phyloP scores from a whole-genome alignment of 1,139 yeast species.

The Debaryomyces robertsiae region DNA sequence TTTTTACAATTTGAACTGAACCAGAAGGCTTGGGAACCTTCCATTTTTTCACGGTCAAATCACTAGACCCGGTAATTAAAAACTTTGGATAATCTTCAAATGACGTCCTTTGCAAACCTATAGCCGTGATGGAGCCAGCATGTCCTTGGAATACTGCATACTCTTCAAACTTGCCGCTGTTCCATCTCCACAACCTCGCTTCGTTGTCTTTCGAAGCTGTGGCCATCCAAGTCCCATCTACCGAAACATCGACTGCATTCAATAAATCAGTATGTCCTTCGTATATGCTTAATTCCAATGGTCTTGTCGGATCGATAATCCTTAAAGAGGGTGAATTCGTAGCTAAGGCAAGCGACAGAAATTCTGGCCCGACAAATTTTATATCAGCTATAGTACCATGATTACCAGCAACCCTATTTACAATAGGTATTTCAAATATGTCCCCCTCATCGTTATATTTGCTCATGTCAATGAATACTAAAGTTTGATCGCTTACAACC shows the following conservation, averaged over 20 bases:
- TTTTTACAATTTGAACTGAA: conserved; percentile 34
- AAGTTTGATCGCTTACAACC: conserved; percentile 83
- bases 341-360: conserved; percentile 70
- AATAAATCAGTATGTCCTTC: conserved; percentile 88
- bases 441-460: conserved; percentile 24
- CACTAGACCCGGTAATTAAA: conserved; percentile 83
- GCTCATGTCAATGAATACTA: conserved; percentile 54
- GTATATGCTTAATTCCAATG: conserved; percentile 63
- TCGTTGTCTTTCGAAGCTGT: conserved; percentile 92
- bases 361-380: conserved; percentile 68
- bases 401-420: conserved; percentile 78
- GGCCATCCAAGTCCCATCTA: conserved; percentile 85
- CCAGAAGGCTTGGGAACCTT: conserved; percentile 52
- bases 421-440: conserved; percentile 42
- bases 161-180: conserved; percentile 49
- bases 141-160: conserved; percentile 80
- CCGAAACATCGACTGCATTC: conserved; percentile 74
- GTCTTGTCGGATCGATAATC: conserved; percentile 57
- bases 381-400: conserved; percentile 95
- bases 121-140: conserved; percentile 82
- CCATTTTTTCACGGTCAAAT: conserved; percentile 92
- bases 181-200: conserved; percentile 79
- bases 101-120: conserved; percentile 67
- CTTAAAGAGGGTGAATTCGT: conserved; percentile 94
- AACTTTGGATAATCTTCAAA: conserved; percentile 63